Evolutionary conservation across 305 asterid genomes (phyloP).

Genomic region (Euphrasia arctica): DNA sequence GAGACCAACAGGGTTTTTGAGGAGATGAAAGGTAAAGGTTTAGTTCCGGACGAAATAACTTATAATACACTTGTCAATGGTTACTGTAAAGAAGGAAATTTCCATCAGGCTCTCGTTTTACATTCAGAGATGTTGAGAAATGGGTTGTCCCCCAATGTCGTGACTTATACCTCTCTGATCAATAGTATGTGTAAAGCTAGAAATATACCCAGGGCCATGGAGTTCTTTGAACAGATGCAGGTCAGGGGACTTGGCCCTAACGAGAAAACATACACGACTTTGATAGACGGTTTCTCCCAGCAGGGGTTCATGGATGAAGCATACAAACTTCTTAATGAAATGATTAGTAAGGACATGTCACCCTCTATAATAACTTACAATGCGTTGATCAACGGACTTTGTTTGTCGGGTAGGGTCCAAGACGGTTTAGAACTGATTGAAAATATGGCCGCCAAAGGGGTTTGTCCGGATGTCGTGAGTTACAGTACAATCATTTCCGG

Average conservation of each 20-base stretch:
- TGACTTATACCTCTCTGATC: slow-evolving; percentile 81
- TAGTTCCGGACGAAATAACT: slow-evolving; percentile 74
- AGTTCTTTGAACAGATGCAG: slow-evolving; percentile 66
- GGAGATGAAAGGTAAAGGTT: slow-evolving; percentile 60
- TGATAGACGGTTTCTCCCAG: slow-evolving; percentile 76
- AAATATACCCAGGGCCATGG: slow-evolving; percentile 68
- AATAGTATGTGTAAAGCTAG: slow-evolving; percentile 66
- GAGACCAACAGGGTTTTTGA: slow-evolving; percentile 52
- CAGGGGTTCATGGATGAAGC: slow-evolving; percentile 79
- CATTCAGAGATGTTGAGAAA: slow-evolving; percentile 79
- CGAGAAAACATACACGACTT: slow-evolving; percentile 79
- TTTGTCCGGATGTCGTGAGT: slow-evolving; percentile 80
- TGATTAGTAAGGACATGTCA: slow-evolving; percentile 50
- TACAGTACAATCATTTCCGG: slow-evolving; percentile 70
- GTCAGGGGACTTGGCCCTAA: slow-evolving; percentile 68
- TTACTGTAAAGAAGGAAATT: slow-evolving; percentile 69
- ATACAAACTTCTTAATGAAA: slow-evolving; percentile 50
- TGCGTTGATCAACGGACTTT: slow-evolving; percentile 74
- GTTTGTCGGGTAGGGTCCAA: slow-evolving; percentile 54
- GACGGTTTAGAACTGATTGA: slow-evolving; percentile 52
- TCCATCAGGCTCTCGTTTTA: slow-evolving; percentile 78
- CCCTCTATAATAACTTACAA: slow-evolving; percentile 83
- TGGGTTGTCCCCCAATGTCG: slow-evolving; percentile 79
- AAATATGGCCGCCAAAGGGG: slow-evolving; percentile 49
- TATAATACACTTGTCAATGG: slow-evolving; percentile 83